Base-by-base conservation (phyloP, 2,329 filamentous ascomycete genomes). In the Achaetomium macrosporum region DNA sequence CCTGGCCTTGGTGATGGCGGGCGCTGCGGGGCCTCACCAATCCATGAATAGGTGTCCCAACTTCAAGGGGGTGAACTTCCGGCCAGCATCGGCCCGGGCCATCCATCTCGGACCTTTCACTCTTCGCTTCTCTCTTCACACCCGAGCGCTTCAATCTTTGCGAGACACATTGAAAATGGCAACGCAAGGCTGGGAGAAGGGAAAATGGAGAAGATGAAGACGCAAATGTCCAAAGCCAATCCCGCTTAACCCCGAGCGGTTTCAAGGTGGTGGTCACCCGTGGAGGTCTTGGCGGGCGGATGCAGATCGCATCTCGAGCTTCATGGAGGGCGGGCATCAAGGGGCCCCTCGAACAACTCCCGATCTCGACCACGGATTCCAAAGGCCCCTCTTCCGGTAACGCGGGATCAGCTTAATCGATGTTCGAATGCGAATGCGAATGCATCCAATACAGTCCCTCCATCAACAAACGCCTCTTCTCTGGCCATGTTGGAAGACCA, bases 1-100 rank as follows among this genome's bases (percentile, higher is more conserved):
- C 25, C 4, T 25, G 25, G 25, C 25, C 25, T 25, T 25, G 25
- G 25, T 48, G 42, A 20, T 39, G 49, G 49, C 17, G 39, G 40
- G 50, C 42, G 42, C 42, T 56, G 56, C 54, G 51, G 56, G 56
- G 54, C 54, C 35, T 8, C 35, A 16, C 11, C 7, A 13, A n/a
- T 3, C 35, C 15, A 5, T n/a, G 15, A 37, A 8, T 37, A 8
- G 35, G 8, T 8, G 25, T 7, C 7, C 25, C 25, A 25, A 25
- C n/a, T n/a, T 37, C 35, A 37, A n/a, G 35, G 35, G 35, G 33
- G 33, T 15, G 33, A n/a, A 35, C 33, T 12, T 35, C 33, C 33
- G 33, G 33, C 15, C 30, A 33, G 30, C 30, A 33, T 33, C 30
- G n/a, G n/a, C n/a, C n/a, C n/a, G n/a, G n/a, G n/a, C n/a, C n/a